A percentile compares a stretch with the other conserved stretches of the same genome.
Conservation (phyloP, 106 monocot species). For the Acorus calamus region DNA sequence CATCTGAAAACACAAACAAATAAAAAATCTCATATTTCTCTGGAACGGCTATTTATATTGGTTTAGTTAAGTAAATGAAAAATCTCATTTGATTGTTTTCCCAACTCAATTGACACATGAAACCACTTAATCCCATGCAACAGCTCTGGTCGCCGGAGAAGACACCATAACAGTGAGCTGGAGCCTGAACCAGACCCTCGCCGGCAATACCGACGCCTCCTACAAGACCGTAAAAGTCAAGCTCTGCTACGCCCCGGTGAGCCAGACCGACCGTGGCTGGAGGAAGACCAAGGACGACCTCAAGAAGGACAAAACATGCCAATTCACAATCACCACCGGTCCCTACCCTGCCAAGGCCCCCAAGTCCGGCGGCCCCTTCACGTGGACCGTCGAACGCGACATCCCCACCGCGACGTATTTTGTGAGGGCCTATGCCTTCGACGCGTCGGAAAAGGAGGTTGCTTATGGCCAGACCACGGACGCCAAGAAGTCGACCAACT, state of each 20-base stretch:
- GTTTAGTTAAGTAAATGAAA: too few species aligned
- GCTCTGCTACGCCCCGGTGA: slow-evolving; percentile 74
- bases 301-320: slow-evolving; percentile 81
- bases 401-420: slow-evolving; percentile 19
- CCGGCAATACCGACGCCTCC: slow-evolving; percentile 10
- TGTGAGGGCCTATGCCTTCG: slow-evolving; percentile 18
- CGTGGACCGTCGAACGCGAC: slow-evolving; percentile 15
- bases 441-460: slow-evolving; percentile 5
- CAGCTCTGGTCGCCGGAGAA: slow-evolving; percentile 62
- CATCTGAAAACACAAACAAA: too few species aligned
- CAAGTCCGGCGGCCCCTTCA: background rate
- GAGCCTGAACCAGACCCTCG: slow-evolving; percentile 28
- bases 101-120: too few species aligned
- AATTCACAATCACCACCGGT: slow-evolving; percentile 29
- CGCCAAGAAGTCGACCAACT: slow-evolving; percentile 2
- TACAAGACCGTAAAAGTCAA: slow-evolving; percentile 58
- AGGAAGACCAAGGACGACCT: slow-evolving; percentile 56
- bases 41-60: too few species aligned
- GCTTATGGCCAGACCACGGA: slow-evolving; percentile 24
- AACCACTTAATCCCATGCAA: background rate
- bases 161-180: slow-evolving; percentile 57
- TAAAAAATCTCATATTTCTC: too few species aligned
- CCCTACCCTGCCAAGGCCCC: slow-evolving; percentile 11
- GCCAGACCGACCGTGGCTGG: slow-evolving; percentile 80
- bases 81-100: too few species aligned